phyloP scores from a whole-genome alignment of 2,329 filamentous ascomycete species.

The Talaromyces amestolkiae region DNA sequence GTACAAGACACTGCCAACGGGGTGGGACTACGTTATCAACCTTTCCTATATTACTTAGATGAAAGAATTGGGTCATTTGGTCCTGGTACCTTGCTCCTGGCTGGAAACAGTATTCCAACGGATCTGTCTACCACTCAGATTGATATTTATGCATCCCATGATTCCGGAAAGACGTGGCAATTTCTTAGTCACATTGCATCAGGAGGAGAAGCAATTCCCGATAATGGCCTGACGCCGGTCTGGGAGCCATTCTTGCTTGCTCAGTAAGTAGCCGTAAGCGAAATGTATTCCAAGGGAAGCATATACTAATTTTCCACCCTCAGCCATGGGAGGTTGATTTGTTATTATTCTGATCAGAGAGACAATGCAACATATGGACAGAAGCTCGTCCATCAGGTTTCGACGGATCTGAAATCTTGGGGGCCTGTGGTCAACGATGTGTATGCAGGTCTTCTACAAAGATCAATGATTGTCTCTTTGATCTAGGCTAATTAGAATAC shows the following conservation, averaged over 20 bases:
- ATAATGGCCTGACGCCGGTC: background rate
- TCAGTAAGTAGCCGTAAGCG: background rate
- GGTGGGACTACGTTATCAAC: background rate
- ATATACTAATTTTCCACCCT: background rate
- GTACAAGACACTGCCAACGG: background rate
- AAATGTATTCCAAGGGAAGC: background rate
- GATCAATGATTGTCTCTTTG: background rate
- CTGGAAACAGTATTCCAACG: background rate
- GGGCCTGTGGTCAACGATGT: background rate
- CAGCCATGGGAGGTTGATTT: background rate
- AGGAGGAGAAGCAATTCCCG: background rate
- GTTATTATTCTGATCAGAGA: background rate
- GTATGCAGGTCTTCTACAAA: background rate
- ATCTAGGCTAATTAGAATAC: background rate
- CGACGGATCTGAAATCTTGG: background rate
- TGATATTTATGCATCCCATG: background rate
- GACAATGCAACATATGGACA: background rate
- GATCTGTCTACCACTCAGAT: background rate
- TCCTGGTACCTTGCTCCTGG: background rate
- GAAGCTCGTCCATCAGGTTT: background rate
- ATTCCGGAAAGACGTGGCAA: background rate
- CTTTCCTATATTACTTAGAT: background rate
- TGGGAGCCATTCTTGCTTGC: background rate
- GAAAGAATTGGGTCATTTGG: background rate
- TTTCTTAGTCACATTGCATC: background rate